Conservation (phyloP, 106 monocot species). For the Dendrobium huoshanense region DNA sequence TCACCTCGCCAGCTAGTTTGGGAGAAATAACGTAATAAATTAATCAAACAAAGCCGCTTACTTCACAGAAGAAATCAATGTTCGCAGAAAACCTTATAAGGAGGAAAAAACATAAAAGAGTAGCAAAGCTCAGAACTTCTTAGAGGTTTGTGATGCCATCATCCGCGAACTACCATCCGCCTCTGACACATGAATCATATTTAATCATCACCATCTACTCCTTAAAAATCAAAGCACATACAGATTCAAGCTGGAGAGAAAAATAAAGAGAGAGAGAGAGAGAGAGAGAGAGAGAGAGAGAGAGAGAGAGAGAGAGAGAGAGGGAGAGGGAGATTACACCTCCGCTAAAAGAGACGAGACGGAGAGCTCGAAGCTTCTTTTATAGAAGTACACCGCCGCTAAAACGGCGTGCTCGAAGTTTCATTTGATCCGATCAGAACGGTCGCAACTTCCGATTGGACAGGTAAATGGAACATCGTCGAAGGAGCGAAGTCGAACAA, state of each 20-base stretch:
- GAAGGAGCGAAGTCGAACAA: too few species aligned
- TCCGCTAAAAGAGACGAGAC: too few species aligned
- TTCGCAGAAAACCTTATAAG: not conserved
- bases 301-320: too few species aligned
- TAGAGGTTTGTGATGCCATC: slow-evolving; percentile 12
- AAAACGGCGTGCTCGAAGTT: too few species aligned
- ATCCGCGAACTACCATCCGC: not conserved
- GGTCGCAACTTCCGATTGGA: too few species aligned
- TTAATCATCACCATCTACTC: not conserved
- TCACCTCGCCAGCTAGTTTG: not conserved
- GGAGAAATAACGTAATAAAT: not conserved
- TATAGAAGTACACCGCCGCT: not conserved
- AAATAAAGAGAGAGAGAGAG: not conserved
- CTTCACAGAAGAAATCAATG: not conserved
- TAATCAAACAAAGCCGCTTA: not conserved
- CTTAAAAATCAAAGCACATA: not conserved
- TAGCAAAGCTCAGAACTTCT: slow-evolving; percentile 5
- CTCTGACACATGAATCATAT: not conserved
- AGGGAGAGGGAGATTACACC: too few species aligned
- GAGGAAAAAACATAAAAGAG: not conserved
- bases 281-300: too few species aligned
- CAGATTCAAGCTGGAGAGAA: not conserved
- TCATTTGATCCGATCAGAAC: too few species aligned
- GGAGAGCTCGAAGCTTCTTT: too few species aligned
- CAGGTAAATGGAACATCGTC: too few species aligned